Percentiles rank a stretch among this genome's conserved stretches.
These are phyloP conservation scores for Citrus cavaleriei DNA, from an alignment of 345 rosid genomes.

Conservation along the genomic window DNA sequence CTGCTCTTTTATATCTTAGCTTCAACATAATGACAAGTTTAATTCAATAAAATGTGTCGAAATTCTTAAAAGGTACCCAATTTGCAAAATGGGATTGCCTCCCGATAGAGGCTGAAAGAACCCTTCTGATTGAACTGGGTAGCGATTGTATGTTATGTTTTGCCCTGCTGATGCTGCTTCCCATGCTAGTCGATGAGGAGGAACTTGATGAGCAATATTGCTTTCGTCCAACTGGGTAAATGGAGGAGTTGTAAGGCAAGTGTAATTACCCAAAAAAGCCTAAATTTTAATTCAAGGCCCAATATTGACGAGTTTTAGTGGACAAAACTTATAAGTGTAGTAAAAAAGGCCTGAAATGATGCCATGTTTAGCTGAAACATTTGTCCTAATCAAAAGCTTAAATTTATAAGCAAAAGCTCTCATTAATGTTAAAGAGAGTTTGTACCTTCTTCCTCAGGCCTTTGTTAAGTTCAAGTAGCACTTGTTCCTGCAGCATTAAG, in stretches of 20 bases:
- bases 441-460: constrained; percentile 44
- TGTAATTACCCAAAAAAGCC: background rate
- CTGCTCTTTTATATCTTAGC: no score
- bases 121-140: constrained; percentile 35
- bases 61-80: constrained; percentile 35
- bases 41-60: no score
- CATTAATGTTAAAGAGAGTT: background rate
- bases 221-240: constrained; percentile 45
- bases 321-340: no score
- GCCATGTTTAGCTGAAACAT: no score
- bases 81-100: constrained; percentile 34
- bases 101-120: constrained; percentile 39
- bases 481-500: constrained; percentile 40
- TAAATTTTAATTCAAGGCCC: no score
- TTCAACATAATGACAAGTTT: no score
- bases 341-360: no score
- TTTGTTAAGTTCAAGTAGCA: constrained; percentile 41
- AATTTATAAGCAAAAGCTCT: no score
- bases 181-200: constrained; percentile 42
- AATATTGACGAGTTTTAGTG: no score
- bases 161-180: constrained; percentile 21
- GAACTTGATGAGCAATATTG: constrained; percentile 15
- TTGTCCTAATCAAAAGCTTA: no score
- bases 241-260: background rate
- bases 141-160: constrained; percentile 22